Conservation (phyloP, 768 basidiomycete genomes). For the Asterophora lycoperdoides region DNA sequence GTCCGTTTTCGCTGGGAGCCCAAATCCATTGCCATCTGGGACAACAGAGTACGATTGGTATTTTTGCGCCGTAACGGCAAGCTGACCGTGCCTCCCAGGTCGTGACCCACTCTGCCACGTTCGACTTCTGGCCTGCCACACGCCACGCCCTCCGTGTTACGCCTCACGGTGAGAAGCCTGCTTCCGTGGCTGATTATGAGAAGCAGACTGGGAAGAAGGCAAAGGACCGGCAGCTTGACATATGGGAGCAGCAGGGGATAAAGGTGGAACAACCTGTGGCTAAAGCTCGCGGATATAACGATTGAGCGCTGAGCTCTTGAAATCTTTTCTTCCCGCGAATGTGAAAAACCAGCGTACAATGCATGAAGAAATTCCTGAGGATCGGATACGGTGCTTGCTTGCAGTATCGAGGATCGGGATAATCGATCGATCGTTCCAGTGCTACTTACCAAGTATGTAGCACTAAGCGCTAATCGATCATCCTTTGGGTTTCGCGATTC, state of each 20-base stretch:
- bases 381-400: background rate
- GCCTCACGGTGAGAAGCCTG: slow-evolving; percentile 75
- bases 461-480: slow-evolving; percentile 16
- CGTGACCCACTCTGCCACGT: slow-evolving; percentile 74
- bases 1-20: slow-evolving; percentile 75
- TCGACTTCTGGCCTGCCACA: slow-evolving; percentile 76
- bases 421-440: slow-evolving; percentile 13
- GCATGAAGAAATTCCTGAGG: background rate
- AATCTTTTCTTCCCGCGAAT: background rate
- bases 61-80: background rate
- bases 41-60: slow-evolving; percentile 64
- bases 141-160: slow-evolving; percentile 80
- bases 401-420: slow-evolving; percentile 7
- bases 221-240: slow-evolving; percentile 67
- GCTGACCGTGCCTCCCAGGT: slow-evolving; percentile 37
- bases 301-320: slow-evolving; percentile 30
- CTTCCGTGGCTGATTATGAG: slow-evolving; percentile 72
- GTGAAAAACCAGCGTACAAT: background rate
- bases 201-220: slow-evolving; percentile 58
- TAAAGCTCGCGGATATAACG: slow-evolving; percentile 56
- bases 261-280: slow-evolving; percentile 29
- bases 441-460: too few species aligned
- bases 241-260: slow-evolving; percentile 66
- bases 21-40: slow-evolving; percentile 82
- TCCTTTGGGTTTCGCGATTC: background rate